Conservation (phyloP, 208 protist genomes). For the Leishmania arabica region DNA sequence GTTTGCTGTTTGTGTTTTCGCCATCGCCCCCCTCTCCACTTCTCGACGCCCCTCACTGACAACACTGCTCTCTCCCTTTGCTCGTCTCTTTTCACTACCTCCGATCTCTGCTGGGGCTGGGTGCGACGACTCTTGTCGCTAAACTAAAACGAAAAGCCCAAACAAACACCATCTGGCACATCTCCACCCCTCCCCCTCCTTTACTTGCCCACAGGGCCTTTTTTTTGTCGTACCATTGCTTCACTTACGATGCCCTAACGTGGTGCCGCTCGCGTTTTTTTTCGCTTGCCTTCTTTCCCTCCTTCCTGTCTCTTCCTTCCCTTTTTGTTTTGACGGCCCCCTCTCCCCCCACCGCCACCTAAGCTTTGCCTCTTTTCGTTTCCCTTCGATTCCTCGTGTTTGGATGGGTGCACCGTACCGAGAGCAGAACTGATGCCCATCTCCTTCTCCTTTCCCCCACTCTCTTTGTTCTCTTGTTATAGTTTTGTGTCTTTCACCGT, state of each 20-base stretch:
- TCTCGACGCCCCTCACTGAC: neutral
- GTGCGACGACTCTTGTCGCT: neutral
- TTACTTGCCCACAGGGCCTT: neutral
- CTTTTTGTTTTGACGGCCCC: neutral
- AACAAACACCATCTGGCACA: neutral
- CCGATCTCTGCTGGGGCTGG: neutral
- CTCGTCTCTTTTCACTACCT: neutral
- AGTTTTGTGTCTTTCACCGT: neutral
- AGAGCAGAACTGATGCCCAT: neutral
- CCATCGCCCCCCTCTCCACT: neutral
- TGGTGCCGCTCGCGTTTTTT: neutral
- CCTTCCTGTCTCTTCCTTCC: neutral
- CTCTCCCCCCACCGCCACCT: no score
- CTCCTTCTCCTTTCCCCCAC: no score
- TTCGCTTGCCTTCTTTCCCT: no score
- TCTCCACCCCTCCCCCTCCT: neutral
- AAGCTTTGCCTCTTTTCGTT: neutral
- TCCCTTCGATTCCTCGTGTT: neutral
- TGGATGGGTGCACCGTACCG: neutral
- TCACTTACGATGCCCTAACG: neutral
- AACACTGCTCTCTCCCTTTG: neutral
- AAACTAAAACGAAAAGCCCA: neutral
- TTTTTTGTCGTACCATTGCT: neutral
- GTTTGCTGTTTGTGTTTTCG: neutral
- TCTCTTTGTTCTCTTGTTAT: neutral